Percentiles rank a stretch among this genome's conserved stretches.
Conservation (phyloP, 345 rosid species). For the Melastoma malabathricum region DNA sequence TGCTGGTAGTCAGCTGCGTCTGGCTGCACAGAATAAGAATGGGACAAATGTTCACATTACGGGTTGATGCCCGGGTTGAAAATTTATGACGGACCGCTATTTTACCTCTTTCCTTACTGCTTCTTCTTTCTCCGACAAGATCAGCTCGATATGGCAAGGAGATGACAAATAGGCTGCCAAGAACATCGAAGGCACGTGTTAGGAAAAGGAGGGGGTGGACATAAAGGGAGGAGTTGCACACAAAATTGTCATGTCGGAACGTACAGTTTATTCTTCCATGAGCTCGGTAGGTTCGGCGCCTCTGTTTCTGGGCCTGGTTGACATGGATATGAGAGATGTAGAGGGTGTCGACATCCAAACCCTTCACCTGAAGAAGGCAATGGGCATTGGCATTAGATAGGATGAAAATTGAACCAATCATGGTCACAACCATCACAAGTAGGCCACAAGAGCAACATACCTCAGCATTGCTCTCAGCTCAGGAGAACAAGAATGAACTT, state of each 20-base stretch:
- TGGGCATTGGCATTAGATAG: too few relatives aligned
- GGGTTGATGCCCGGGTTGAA: too few relatives aligned
- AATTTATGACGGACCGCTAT: too few relatives aligned
- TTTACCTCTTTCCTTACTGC: slow-evolving; percentile 25
- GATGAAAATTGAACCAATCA: too few relatives aligned
- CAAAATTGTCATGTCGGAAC: neutral
- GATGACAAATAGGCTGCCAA: slow-evolving; percentile 28
- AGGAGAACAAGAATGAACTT: slow-evolving; percentile 30
- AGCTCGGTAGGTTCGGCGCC: slow-evolving; percentile 36
- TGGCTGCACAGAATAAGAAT: too few relatives aligned
- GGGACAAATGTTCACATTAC: too few relatives aligned
- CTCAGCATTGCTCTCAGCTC: slow-evolving; percentile 43
- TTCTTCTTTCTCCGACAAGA: slow-evolving; percentile 30
- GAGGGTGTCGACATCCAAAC: slow-evolving; percentile 30
- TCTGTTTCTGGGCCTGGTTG: slow-evolving; percentile 36
- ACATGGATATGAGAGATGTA: slow-evolving; percentile 21
- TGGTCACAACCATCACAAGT: too few relatives aligned
- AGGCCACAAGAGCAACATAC: slow-evolving; percentile 9
- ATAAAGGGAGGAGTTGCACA: too few relatives aligned
- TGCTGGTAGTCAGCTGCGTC: too few relatives aligned
- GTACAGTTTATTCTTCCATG: slow-evolving; percentile 37
- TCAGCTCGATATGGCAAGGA: slow-evolving; percentile 36
- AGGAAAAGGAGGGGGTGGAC: too few relatives aligned
- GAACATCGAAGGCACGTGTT: too few relatives aligned
- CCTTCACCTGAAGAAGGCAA: slow-evolving; percentile 21